phyloP scores from a whole-genome alignment of 2,329 filamentous ascomycete species.

The Ilyonectria mors-panacis region DNA sequence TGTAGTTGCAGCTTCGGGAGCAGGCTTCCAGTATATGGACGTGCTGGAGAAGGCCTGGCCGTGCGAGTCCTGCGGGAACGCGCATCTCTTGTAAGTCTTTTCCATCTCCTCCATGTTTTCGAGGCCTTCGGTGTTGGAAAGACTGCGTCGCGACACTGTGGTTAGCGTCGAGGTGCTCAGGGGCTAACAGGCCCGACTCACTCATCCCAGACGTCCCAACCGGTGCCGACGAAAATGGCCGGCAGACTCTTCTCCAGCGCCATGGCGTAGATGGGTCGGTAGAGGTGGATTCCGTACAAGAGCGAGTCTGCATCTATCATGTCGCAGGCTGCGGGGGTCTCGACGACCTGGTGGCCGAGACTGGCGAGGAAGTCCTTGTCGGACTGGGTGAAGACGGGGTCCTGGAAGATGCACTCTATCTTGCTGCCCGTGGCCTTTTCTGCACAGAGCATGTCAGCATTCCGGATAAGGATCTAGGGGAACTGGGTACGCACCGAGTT shows the following conservation, averaged over 20 bases:
- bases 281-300: conserved; percentile 75
- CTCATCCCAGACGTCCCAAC: conserved; percentile 66
- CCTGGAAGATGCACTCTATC: conserved; percentile 67
- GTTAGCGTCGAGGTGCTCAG: background rate
- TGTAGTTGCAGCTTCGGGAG: background rate
- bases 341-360: conserved; percentile 67
- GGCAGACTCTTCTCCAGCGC: conserved; percentile 65
- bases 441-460: conserved; percentile 4
- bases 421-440: conserved; percentile 37
- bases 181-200: conserved; percentile 48
- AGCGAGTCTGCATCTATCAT: conserved; percentile 65
- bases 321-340: conserved; percentile 67
- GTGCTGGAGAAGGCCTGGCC: conserved; percentile 46
- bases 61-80: conserved; percentile 43
- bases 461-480: background rate
- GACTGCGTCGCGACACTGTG: conserved; percentile 6
- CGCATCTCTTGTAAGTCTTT: conserved; percentile 31
- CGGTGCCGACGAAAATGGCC: conserved; percentile 71
- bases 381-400: conserved; percentile 65
- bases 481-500: conserved; percentile 55
- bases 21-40: conserved; percentile 46
- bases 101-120: conserved; percentile 45
- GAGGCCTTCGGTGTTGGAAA: conserved; percentile 34
- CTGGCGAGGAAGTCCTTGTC: conserved; percentile 68
- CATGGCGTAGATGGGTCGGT: conserved; percentile 66